phyloP scores from a whole-genome alignment of 2,329 filamentous ascomycete species.

The Botrytis aclada region DNA sequence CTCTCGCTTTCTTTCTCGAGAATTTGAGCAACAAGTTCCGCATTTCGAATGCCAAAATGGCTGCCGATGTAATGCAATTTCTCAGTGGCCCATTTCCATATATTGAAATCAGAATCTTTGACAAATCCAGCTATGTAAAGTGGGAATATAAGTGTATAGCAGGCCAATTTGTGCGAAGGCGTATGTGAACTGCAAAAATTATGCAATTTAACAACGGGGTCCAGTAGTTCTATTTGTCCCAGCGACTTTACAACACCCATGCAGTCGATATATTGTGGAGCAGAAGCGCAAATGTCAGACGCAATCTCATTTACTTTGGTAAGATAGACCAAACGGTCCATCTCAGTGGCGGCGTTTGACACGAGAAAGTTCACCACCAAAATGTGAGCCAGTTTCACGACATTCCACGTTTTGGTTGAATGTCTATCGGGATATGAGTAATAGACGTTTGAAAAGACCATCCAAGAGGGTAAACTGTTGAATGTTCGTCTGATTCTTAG shows the following conservation, averaged over 20 bases:
- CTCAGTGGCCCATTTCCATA: conserved; percentile 20
- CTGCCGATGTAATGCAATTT: conserved; percentile 19
- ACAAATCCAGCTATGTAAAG: conserved; percentile 21
- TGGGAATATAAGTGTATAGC: conserved; percentile 23
- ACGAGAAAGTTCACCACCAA: conserved; percentile 18
- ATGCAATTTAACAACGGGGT: background rate
- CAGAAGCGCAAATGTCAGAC: conserved; percentile 21
- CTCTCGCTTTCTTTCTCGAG: conserved; percentile 12
- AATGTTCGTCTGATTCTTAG: conserved; percentile 12
- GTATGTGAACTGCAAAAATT: background rate
- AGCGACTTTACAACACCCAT: background rate
- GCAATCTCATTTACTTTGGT: conserved; percentile 12
- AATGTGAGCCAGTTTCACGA: conserved; percentile 19
- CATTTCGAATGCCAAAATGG: conserved; percentile 25
- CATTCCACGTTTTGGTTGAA: conserved; percentile 22
- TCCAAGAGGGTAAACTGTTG: conserved; percentile 1
- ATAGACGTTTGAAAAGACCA: conserved; percentile 13
- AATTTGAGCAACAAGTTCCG: conserved; percentile 22
- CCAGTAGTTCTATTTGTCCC: background rate
- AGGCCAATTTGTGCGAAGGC: conserved; percentile 4
- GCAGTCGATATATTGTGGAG: conserved; percentile 23
- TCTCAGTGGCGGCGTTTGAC: background rate
- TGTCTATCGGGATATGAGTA: conserved; percentile 19
- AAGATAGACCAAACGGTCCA: background rate
- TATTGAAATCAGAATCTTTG: background rate